A percentile compares a stretch with the other conserved stretches of the same genome.
Evolutionary conservation across 257 asterid species (phyloP).

Genomic region (Solanum infundibuliforme): DNA sequence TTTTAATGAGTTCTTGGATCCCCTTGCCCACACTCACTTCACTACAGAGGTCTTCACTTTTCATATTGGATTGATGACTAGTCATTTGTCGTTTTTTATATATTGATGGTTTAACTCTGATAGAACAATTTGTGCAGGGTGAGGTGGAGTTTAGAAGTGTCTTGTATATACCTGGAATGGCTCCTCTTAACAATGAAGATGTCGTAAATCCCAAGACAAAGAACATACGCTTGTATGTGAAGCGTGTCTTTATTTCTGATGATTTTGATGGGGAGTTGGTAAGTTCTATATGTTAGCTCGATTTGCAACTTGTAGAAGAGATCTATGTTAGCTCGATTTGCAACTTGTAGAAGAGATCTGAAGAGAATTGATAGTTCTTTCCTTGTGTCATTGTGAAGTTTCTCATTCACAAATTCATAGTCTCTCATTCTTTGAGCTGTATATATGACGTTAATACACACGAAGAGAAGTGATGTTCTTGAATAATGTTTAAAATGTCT

Average conservation of each 20-base stretch:
- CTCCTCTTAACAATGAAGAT: conserved; percentile 94
- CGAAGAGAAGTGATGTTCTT: background rate
- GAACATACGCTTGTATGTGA: conserved; percentile 82
- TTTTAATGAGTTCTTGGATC: conserved; percentile 89
- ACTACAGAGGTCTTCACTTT: conserved; percentile 70
- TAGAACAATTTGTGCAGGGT: conserved; percentile 46
- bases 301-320: background rate
- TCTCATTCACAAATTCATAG: background rate
- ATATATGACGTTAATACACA: background rate
- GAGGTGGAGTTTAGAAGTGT: conserved; percentile 99
- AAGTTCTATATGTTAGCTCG: conserved; percentile 5
- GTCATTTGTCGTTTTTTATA: background rate
- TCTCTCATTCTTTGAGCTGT: background rate
- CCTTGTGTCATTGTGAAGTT: background rate
- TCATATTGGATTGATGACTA: background rate
- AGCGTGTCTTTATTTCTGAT: conserved; percentile 94
- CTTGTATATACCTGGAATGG: conserved; percentile 94
- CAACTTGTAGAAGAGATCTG: background rate
- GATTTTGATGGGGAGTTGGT: conserved; percentile 99
- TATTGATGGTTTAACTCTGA: conserved; percentile 1
- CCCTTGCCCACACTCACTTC: conserved; percentile 77
- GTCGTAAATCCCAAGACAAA: conserved; percentile 91
- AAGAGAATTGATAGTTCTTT: background rate
- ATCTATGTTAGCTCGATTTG: background rate
- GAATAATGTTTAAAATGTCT: background rate